Evolutionary conservation across 768 basidiomycete genomes (phyloP).

Genomic region (Leucocoprinus sp.): DNA sequence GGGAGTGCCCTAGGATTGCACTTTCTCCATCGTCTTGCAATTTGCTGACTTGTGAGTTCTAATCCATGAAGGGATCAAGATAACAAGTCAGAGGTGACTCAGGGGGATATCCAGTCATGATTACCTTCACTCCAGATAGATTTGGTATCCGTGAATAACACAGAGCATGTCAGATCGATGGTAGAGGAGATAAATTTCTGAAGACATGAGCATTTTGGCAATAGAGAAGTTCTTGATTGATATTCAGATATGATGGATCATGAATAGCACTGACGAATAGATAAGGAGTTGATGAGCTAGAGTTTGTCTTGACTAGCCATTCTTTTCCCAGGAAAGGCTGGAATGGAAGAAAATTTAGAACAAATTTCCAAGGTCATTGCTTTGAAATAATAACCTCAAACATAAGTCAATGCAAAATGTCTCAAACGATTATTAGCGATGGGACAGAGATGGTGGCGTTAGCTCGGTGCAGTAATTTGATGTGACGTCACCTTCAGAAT

Average conservation of each 20-base stretch:
- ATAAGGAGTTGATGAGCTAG: conserved; percentile 54
- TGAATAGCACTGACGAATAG: conserved; percentile 50
- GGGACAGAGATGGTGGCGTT: too few species aligned
- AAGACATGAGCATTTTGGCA: conserved; percentile 8
- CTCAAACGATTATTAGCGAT: too few species aligned
- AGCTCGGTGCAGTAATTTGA: too few species aligned
- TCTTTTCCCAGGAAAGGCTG: conserved; percentile 55
- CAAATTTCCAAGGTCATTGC: background rate
- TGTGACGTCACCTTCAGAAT: too few species aligned
- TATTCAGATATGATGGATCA: background rate
- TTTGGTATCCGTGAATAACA: conserved; percentile 70
- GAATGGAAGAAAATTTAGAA: conserved; percentile 48
- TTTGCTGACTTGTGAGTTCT: conserved; percentile 45
- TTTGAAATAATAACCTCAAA: conserved; percentile 5
- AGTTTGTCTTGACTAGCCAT: conserved; percentile 67
- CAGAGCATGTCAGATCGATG: conserved; percentile 46
- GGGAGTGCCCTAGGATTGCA: conserved; percentile 38
- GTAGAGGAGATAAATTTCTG: conserved; percentile 61
- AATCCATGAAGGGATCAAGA: background rate
- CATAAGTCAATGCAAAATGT: too few species aligned
- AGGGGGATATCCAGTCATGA: conserved; percentile 2
- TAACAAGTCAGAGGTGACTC: conserved; percentile 12
- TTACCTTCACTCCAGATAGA: conserved; percentile 70
- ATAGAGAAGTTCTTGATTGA: conserved; percentile 6
- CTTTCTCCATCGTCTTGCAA: conserved; percentile 64